Percentiles rank a stretch among this genome's conserved stretches.
Conservation (phyloP, 2,329 filamentous ascomycete species). For the Claviceps sp. region DNA sequence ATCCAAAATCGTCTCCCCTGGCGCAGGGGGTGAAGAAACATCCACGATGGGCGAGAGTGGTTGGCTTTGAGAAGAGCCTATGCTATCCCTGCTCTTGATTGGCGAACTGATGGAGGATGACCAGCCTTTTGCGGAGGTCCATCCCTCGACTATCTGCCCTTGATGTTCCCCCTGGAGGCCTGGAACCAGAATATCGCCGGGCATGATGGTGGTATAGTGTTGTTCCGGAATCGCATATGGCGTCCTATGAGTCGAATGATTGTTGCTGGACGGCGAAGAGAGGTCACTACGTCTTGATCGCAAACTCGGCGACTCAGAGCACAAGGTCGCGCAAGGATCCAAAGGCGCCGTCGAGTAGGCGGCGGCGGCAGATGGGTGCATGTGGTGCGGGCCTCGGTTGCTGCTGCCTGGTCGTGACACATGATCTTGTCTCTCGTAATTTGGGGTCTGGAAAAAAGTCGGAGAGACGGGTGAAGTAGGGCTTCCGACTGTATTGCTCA, state of each 20-base stretch:
- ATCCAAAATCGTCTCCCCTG: conserved; percentile 53
- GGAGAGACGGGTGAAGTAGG: conserved; percentile 40
- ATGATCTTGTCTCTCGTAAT: conserved; percentile 28
- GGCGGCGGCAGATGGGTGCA: conserved; percentile 34
- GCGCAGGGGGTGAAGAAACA: conserved; percentile 37
- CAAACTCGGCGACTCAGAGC: conserved; percentile 46
- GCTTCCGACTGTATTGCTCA: conserved; percentile 31
- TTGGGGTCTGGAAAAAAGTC: conserved; percentile 35
- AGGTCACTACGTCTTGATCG: conserved; percentile 50
- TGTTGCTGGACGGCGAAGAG: conserved; percentile 42
- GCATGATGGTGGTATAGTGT: conserved; percentile 37
- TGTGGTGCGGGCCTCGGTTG: conserved; percentile 30
- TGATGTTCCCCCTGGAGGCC: conserved; percentile 39
- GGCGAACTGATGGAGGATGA: conserved; percentile 46
- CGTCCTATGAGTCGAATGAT: conserved; percentile 25
- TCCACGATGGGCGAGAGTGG: conserved; percentile 21
- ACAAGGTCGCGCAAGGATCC: conserved; percentile 37
- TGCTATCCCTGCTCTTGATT: conserved; percentile 37
- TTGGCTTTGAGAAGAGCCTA: conserved; percentile 38
- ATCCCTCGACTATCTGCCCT: conserved; percentile 45
- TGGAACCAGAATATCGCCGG: conserved; percentile 43
- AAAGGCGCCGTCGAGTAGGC: conserved; percentile 32
- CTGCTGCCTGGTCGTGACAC: conserved; percentile 31
- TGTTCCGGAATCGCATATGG: conserved; percentile 27
- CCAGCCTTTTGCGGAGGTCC: conserved; percentile 45